phyloP scores from a whole-genome alignment of 805 yeast species.

The Suhomyces sp. region DNA sequence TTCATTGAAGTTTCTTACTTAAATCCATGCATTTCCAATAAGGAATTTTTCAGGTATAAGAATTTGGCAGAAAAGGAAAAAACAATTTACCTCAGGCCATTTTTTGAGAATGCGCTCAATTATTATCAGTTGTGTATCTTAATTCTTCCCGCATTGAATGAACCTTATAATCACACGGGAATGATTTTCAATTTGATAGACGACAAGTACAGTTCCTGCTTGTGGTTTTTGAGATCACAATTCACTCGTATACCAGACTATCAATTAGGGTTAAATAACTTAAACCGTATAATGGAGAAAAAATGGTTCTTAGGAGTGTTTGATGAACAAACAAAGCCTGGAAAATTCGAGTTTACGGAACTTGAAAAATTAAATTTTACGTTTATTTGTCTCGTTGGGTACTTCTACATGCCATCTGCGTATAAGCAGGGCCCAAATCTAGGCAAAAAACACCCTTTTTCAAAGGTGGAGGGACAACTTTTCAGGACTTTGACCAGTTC shows the following conservation, averaged over 20 bases:
- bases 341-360: conserved; percentile 2
- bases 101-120: conserved; percentile 24
- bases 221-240: conserved; percentile 55
- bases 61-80: conserved; percentile 30
- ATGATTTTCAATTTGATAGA: conserved; percentile 40
- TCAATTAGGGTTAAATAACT: conserved; percentile 46
- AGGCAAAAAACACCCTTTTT: conserved; percentile 19
- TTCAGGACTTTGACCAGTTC: conserved; percentile 13
- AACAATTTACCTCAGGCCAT: conserved; percentile 36
- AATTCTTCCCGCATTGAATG: conserved; percentile 66
- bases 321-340: conserved; percentile 22
- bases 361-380: conserved; percentile 9
- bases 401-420: conserved; percentile 39
- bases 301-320: conserved; percentile 25
- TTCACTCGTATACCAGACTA: conserved; percentile 50
- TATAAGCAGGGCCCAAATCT: conserved; percentile 22
- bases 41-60: conserved; percentile 28
- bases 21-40: conserved; percentile 30
- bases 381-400: conserved; percentile 41
- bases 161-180: conserved; percentile 61
- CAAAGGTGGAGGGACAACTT: conserved; percentile 24
- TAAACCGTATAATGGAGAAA: conserved; percentile 37
- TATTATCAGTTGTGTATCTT: conserved; percentile 51
- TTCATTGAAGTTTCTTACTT: conserved; percentile 45
- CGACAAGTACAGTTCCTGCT: conserved; percentile 46